A percentile compares a stretch with the other conserved stretches of the same genome.
Evolutionary conservation across 179 eudicot genomes (phyloP).

Genomic region (Gypsophila paniculata): DNA sequence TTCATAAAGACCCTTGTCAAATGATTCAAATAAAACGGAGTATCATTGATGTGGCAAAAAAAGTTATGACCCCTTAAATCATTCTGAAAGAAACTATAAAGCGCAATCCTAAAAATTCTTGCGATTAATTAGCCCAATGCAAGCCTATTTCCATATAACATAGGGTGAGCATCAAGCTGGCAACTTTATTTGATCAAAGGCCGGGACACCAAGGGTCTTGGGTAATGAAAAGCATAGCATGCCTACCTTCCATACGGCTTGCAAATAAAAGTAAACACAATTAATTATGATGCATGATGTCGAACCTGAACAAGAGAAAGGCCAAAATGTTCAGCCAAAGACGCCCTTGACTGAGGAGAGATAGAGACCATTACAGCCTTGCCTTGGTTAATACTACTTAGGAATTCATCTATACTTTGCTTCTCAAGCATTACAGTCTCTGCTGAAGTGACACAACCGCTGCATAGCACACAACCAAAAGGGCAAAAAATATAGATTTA

Average conservation of each 20-base stretch:
- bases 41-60: too few species aligned
- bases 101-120: not conserved
- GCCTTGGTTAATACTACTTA: slow-evolving; percentile 58
- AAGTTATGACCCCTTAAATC: not conserved
- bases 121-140: not conserved
- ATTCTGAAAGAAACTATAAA: not conserved
- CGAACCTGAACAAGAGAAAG: slow-evolving; percentile 78
- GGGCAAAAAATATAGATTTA: not conserved
- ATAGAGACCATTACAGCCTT: slow-evolving; percentile 76
- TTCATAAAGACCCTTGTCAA: not conserved
- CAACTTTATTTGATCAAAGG: too few species aligned
- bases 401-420: slow-evolving; percentile 92
- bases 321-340: slow-evolving; percentile 82
- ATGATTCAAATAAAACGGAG: not conserved
- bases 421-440: slow-evolving; percentile 99
- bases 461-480: slow-evolving; percentile 36
- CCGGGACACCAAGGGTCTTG: too few species aligned
- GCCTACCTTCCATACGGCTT: not conserved
- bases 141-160: not conserved
- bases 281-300: not conserved
- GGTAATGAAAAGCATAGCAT: not conserved
- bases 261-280: not conserved
- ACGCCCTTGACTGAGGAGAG: slow-evolving; percentile 96
- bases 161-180: too few species aligned
- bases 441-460: slow-evolving; percentile 96